These are phyloP conservation scores for Fusarium phyllophilum DNA, from an alignment of 2,329 filamentous ascomycete species.

Conservation along the genomic window DNA sequence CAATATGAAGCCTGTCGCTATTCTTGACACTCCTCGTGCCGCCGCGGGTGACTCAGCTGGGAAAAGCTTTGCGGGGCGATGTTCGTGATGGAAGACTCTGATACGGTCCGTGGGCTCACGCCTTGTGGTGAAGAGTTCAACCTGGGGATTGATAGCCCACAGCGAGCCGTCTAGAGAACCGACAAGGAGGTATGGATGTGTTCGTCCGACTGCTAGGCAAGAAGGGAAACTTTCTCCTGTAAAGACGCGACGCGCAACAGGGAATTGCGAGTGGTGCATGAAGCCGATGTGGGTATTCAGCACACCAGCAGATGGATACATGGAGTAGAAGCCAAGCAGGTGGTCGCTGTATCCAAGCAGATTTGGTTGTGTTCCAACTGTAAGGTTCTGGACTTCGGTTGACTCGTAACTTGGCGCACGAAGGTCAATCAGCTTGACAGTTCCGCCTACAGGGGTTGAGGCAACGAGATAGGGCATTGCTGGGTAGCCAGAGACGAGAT, in stretches of 20 bases:
- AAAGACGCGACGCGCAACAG: conserved; percentile 62
- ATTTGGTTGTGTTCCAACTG: conserved; percentile 63
- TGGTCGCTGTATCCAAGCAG: conserved; percentile 66
- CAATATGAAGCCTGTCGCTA: conserved; percentile 62
- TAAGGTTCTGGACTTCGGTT: conserved; percentile 62
- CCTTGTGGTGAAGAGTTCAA: conserved; percentile 50
- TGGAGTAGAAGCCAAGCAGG: conserved; percentile 63
- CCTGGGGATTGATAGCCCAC: conserved; percentile 56
- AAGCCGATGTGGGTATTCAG: conserved; percentile 64
- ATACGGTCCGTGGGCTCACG: conserved; percentile 50
- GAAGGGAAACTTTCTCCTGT: conserved; percentile 62
- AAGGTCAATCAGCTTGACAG: conserved; percentile 63
- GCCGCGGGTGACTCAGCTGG: conserved; percentile 42
- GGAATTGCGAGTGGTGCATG: conserved; percentile 62
- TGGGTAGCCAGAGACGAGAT: conserved; percentile 66
- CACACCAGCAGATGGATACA: conserved; percentile 63
- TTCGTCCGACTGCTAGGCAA: conserved; percentile 59
- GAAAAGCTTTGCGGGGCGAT: conserved; percentile 51
- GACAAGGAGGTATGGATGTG: conserved; percentile 64
- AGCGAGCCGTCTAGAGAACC: conserved; percentile 66
- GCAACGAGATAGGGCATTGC: conserved; percentile 66
- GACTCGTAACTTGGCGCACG: conserved; percentile 62
- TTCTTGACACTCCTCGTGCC: conserved; percentile 59
- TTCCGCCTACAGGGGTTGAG: conserved; percentile 64
- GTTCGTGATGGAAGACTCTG: conserved; percentile 64